A percentile compares a stretch with the other conserved stretches of the same genome.
phyloP scores from a whole-genome alignment of 108 stramenopile species.

The Skeletonema grethae region DNA sequence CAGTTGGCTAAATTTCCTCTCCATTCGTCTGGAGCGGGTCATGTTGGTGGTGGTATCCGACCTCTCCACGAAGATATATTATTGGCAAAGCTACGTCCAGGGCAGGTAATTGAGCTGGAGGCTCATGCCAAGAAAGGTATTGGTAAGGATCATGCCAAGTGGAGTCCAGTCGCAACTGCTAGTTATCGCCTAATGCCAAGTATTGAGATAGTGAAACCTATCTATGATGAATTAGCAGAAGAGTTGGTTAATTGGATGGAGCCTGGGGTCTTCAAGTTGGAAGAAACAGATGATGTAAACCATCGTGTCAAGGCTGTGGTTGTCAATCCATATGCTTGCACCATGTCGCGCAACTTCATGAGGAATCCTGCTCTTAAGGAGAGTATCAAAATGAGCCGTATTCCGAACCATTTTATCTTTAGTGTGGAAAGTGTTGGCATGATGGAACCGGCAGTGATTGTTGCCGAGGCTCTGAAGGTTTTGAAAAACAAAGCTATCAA shows the following conservation, averaged over 20 bases:
- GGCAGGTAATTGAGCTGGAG: conserved; percentile 91
- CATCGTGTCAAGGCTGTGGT: conserved; percentile 66
- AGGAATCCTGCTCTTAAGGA: conserved; percentile 75
- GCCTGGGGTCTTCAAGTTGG: conserved; percentile 83
- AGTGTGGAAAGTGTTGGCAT: conserved; percentile 92
- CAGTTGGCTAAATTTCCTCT: conserved; percentile 73
- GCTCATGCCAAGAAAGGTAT: conserved; percentile 88
- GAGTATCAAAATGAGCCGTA: conserved; percentile 80
- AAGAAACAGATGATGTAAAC: conserved; percentile 55
- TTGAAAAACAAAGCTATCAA: conserved; percentile 73
- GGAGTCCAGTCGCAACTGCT: conserved; percentile 96
- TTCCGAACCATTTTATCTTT: conserved; percentile 97
- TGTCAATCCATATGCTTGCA: conserved; percentile 91
- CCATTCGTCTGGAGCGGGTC: conserved; percentile 30
- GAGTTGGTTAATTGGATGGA: conserved; percentile 87
- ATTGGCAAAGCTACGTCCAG: conserved; percentile 94
- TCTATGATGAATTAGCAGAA: conserved; percentile 86
- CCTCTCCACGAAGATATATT: conserved; percentile 93
- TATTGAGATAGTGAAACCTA: conserved; percentile 62
- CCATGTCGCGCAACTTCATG: conserved; percentile 97
- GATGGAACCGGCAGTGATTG: conserved; percentile 84
- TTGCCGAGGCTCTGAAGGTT: conserved; percentile 79
- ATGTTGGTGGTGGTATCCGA: conserved; percentile 49
- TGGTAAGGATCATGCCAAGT: conserved; percentile 98
- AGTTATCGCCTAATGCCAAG: conserved; percentile 89